A percentile compares a stretch with the other conserved stretches of the same genome.
These are phyloP conservation scores for Penicillium hesseltinei DNA, from an alignment of 2,329 filamentous ascomycete species.

Conservation along the genomic window DNA sequence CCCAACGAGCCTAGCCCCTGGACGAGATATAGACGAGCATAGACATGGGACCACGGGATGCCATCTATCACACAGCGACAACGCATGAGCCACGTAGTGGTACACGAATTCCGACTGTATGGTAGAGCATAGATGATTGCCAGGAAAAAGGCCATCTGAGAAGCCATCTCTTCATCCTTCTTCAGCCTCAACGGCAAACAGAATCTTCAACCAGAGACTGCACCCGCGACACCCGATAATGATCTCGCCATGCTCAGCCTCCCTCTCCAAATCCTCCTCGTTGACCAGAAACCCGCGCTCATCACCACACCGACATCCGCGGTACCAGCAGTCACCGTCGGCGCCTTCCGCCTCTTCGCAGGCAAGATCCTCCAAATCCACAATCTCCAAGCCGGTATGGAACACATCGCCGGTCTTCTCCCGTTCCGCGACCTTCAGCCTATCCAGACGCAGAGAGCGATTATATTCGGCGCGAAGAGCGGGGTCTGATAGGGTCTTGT, in stretches of 20 bases:
- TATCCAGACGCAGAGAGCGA: conserved; percentile 39
- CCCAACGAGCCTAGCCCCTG: background rate
- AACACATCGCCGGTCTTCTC: conserved; percentile 37
- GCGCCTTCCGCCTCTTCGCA: conserved; percentile 38
- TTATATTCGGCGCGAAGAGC: conserved; percentile 50
- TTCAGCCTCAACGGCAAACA: conserved; percentile 51
- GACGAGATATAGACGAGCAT: background rate
- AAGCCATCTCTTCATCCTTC: conserved; percentile 13
- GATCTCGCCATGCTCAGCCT: conserved; percentile 55
- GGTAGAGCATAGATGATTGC: background rate
- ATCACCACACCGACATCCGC: conserved; percentile 59
- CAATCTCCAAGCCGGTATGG: conserved; percentile 54
- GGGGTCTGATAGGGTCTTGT: conserved; percentile 52
- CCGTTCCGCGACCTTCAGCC: conserved; percentile 24
- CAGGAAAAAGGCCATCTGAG: background rate
- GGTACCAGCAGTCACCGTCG: conserved; percentile 52
- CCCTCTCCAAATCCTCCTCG: conserved; percentile 54
- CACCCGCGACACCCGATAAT: conserved; percentile 61
- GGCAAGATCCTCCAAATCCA: conserved; percentile 57
- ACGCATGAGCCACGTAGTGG: background rate
- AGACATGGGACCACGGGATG: background rate
- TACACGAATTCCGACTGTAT: background rate
- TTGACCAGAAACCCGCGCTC: conserved; percentile 54
- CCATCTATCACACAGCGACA: background rate
- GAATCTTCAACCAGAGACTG: conserved; percentile 62